Evolutionary conservation across 2,329 filamentous ascomycete species (phyloP).

Genomic region (Helicocarpus griseus): DNA sequence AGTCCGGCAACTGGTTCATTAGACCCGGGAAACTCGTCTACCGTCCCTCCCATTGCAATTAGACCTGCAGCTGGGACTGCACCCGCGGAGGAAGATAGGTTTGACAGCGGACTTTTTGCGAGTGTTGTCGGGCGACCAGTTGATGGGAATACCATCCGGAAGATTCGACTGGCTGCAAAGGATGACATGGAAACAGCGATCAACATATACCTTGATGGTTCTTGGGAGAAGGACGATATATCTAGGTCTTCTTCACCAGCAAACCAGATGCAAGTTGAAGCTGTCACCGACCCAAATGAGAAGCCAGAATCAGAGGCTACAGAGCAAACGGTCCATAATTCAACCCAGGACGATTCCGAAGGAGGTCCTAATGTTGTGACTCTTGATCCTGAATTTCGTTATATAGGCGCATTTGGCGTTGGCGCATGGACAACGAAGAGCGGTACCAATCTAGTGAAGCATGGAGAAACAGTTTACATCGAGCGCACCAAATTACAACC

Average conservation of each 20-base stretch:
- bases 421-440: slow-evolving; percentile 88
- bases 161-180: slow-evolving; percentile 40
- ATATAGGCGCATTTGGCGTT: slow-evolving; percentile 85
- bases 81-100: slow-evolving; percentile 22
- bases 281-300: neutral
- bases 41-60: neutral
- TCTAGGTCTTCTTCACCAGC: slow-evolving; percentile 1
- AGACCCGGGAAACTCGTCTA: neutral
- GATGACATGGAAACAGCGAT: slow-evolving; percentile 51
- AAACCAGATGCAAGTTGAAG: neutral
- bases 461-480: slow-evolving; percentile 75
- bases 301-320: neutral
- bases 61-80: neutral
- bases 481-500: slow-evolving; percentile 71
- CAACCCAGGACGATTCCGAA: slow-evolving; percentile 2
- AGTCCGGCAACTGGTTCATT: neutral
- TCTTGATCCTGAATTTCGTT: slow-evolving; percentile 49
- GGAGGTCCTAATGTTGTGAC: neutral
- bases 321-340: neutral
- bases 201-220: slow-evolving; percentile 56
- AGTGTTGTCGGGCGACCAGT: slow-evolving; percentile 49
- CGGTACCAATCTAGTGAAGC: slow-evolving; percentile 62
- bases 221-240: slow-evolving; percentile 39
- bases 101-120: slow-evolving; percentile 47
- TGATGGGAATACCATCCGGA: slow-evolving; percentile 34